Conservation (phyloP, 805 yeast species). For the Tanozyma kutaoensis region DNA sequence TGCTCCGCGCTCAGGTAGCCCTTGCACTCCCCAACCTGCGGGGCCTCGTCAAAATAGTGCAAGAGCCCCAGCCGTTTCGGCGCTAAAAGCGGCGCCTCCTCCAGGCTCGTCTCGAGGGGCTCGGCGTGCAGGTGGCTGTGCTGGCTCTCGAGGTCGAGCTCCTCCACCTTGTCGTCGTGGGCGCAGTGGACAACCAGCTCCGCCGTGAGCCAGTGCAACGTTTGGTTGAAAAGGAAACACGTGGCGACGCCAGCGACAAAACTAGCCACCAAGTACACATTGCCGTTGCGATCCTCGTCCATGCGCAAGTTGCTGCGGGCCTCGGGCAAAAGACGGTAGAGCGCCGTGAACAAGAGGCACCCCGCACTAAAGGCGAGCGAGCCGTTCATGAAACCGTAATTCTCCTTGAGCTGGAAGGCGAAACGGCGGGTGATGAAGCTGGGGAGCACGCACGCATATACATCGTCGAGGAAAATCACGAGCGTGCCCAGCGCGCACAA, state of each 20-base stretch:
- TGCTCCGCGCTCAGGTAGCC: constrained; percentile 33
- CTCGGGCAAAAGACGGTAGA: constrained; percentile 68
- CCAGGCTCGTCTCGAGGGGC: not conserved
- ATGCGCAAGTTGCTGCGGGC: constrained; percentile 33
- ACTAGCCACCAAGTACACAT: no score
- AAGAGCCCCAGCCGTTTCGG: constrained; percentile 9
- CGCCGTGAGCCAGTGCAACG: constrained; percentile 65
- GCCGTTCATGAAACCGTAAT: constrained; percentile 53
- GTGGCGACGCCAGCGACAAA: constrained; percentile 40
- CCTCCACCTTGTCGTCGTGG: constrained; percentile 33
- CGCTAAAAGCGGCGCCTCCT: constrained; percentile 3
- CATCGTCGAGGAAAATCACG: constrained; percentile 46
- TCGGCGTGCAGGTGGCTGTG: not conserved
- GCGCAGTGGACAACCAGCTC: constrained; percentile 80
- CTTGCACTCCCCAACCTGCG: constrained; percentile 31
- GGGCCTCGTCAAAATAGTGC: constrained; percentile 12
- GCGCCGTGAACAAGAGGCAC: constrained; percentile 65
- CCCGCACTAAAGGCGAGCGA: constrained; percentile 76
- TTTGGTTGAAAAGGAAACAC: constrained; percentile 46
- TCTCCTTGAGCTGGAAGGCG: constrained; percentile 42
- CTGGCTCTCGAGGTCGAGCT: not conserved
- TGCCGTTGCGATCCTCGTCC: no score
- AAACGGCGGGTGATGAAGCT: constrained; percentile 21
- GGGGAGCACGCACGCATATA: constrained; percentile 31
- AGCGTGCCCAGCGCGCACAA: constrained; percentile 64